Conservation (phyloP, 495 filamentous ascomycete species). For the Halenospora varia region DNA sequence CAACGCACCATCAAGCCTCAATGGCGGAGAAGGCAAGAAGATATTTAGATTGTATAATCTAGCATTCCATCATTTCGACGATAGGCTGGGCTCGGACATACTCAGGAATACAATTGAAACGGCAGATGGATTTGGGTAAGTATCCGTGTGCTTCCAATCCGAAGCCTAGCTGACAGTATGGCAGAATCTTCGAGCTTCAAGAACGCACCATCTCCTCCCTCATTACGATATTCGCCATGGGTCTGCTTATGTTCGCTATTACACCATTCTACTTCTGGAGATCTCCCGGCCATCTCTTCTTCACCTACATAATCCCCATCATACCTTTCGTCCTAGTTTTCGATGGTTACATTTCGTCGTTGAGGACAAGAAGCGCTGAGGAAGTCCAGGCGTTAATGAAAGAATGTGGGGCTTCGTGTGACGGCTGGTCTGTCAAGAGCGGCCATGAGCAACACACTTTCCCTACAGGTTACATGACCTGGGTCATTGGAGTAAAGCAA, state of each 20-base stretch:
- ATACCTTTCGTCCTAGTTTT: slow-evolving; percentile 60
- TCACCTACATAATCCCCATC: slow-evolving; percentile 60
- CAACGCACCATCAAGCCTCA: slow-evolving; percentile 41
- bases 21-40: slow-evolving; percentile 25
- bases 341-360: slow-evolving; percentile 61
- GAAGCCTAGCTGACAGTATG: slow-evolving; percentile 1
- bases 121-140: slow-evolving; percentile 59
- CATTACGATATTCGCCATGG: slow-evolving; percentile 49
- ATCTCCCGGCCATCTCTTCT: slow-evolving; percentile 53
- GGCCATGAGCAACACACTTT: slow-evolving; percentile 46
- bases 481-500: slow-evolving; percentile 44
- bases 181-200: slow-evolving; percentile 70
- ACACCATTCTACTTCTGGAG: slow-evolving; percentile 60
- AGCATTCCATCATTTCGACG: slow-evolving; percentile 74
- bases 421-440: slow-evolving; percentile 50
- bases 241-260: slow-evolving; percentile 46
- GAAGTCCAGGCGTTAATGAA: slow-evolving; percentile 58
- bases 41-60: slow-evolving; percentile 68
- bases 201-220: slow-evolving; percentile 50
- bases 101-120: slow-evolving; percentile 58
- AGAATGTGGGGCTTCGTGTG: slow-evolving; percentile 39
- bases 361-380: slow-evolving; percentile 59
- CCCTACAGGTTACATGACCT: slow-evolving; percentile 44
- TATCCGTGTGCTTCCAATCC: slow-evolving; percentile 4
- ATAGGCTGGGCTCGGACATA: slow-evolving; percentile 52